Evolutionary conservation across 306 rosid species (phyloP).

Genomic region (Alnus rubra): DNA sequence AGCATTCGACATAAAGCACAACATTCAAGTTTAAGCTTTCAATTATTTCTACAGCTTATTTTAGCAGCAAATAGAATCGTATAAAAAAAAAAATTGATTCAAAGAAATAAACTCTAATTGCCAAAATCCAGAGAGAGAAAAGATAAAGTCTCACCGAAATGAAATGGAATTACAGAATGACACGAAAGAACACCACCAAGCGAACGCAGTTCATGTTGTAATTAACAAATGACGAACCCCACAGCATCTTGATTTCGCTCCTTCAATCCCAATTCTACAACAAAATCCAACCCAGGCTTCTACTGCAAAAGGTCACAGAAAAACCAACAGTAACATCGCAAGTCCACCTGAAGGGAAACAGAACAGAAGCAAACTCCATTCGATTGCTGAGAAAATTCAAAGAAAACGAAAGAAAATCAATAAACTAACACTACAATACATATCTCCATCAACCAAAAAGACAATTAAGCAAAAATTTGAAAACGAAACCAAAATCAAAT

Average conservation of each 20-base stretch:
- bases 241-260: conserved; percentile 74
- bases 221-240: conserved; percentile 68
- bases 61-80: not conserved
- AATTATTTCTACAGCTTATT: not conserved
- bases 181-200: conserved; percentile 89
- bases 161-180: conserved; percentile 74
- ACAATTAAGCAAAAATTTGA: not conserved
- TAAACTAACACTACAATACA: not conserved
- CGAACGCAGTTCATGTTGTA: conserved; percentile 75
- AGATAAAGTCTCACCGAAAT: conserved; percentile 50
- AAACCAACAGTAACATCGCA: not conserved
- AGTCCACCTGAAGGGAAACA: not conserved
- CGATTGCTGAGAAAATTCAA: not conserved
- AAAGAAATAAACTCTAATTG: not conserved
- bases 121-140: not conserved
- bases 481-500: too few relatives aligned
- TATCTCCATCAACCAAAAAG: not conserved
- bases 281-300: conserved; percentile 27
- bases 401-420: conserved; percentile 4
- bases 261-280: conserved; percentile 40
- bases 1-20: not conserved
- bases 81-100: not conserved
- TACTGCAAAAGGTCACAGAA: conserved; percentile 34
- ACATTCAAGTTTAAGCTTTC: not conserved
- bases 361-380: not conserved